These are phyloP conservation scores for Pichia terricola DNA, from an alignment of 1,139 yeast genomes.

Conservation along the genomic window DNA sequence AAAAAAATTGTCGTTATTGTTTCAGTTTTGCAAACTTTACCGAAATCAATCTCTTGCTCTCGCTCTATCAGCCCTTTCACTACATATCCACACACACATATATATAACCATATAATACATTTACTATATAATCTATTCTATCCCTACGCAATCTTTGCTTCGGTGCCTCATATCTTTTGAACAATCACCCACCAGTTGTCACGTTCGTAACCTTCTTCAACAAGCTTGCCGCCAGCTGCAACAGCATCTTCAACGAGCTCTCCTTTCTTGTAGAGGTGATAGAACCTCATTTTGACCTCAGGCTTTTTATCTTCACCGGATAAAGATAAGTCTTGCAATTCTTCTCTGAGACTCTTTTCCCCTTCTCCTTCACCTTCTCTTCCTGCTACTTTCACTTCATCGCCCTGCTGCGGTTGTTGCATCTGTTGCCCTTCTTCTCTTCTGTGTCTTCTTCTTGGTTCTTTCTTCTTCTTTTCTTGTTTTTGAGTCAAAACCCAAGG, in stretches of 20 bases:
- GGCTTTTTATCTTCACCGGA: constrained; percentile 20
- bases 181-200: constrained; percentile 90
- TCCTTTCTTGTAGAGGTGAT: constrained; percentile 77
- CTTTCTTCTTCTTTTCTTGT: constrained; percentile 26
- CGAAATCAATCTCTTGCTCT: too few species aligned
- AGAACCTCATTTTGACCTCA: constrained; percentile 69
- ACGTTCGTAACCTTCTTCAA: constrained; percentile 74
- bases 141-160: too few species aligned
- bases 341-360: constrained; percentile 13
- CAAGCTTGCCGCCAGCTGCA: constrained; percentile 56
- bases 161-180: constrained; percentile 18
- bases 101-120: too few species aligned
- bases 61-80: too few species aligned
- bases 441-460: constrained; percentile 1
- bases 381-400: background rate
- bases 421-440: background rate
- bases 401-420: too few species aligned
- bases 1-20: constrained; percentile 6
- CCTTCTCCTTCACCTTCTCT: background rate
- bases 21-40: background rate
- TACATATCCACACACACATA: too few species aligned
- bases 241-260: constrained; percentile 65
- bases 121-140: too few species aligned
- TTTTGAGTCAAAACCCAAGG: constrained; percentile 79
- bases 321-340: background rate